These are phyloP conservation scores for Calocera viscosa DNA, from an alignment of 768 basidiomycete genomes.

Conservation along the genomic window DNA sequence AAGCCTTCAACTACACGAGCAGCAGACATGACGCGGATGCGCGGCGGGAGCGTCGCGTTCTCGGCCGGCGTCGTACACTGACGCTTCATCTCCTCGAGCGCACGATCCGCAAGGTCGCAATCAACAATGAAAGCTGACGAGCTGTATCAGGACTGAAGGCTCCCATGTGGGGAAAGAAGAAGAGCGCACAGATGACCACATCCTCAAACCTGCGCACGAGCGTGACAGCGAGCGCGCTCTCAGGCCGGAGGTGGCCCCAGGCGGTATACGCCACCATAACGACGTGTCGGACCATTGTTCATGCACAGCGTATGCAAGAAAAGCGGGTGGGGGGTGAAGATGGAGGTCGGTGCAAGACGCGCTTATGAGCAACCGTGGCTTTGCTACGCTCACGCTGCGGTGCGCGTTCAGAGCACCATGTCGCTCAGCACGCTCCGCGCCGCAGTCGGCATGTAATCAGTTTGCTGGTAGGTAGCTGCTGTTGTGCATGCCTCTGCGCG, in stretches of 20 bases:
- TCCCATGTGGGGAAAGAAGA: not conserved
- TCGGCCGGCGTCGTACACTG: not conserved
- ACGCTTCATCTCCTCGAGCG: not conserved
- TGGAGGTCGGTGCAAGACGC: too few species aligned
- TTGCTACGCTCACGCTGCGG: too few species aligned
- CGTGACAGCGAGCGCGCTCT: not conserved
- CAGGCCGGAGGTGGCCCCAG: not conserved
- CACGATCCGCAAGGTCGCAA: not conserved
- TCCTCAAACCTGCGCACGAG: not conserved
- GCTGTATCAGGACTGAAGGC: not conserved
- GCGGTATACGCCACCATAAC: not conserved
- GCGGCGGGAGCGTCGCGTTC: not conserved
- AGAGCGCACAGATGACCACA: not conserved
- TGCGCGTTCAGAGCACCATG: too few species aligned
- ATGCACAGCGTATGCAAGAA: too few species aligned
- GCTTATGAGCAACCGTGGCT: too few species aligned
- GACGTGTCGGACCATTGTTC: not conserved
- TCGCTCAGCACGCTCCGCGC: too few species aligned
- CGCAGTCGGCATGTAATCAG: too few species aligned
- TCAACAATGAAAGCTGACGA: not conserved
- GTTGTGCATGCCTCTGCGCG: too few species aligned
- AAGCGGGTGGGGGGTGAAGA: too few species aligned
- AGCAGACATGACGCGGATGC: not conserved
- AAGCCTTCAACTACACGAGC: not conserved
- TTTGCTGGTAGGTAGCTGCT: too few species aligned